Percentiles rank a stretch among this genome's conserved stretches.
These are phyloP conservation scores for Metarhizium humberi DNA, from an alignment of 2,329 filamentous ascomycete genomes.

Conservation along the genomic window DNA sequence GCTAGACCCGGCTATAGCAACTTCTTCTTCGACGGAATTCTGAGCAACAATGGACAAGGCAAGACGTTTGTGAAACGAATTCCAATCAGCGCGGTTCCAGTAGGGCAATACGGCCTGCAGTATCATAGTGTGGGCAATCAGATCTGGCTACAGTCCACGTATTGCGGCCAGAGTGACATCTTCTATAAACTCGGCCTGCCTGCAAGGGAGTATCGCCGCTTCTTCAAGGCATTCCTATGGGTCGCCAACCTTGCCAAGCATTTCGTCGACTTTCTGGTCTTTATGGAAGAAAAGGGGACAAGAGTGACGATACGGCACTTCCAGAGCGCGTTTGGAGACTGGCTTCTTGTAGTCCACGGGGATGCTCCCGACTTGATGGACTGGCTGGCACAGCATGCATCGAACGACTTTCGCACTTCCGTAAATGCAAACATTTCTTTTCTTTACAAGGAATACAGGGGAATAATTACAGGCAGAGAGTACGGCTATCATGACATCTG, in stretches of 20 bases:
- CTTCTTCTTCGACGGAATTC: constrained; percentile 51
- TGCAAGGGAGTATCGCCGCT: constrained; percentile 50
- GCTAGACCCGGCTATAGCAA: constrained; percentile 21
- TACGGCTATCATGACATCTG: constrained; percentile 38
- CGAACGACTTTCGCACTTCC: constrained; percentile 52
- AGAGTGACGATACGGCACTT: constrained; percentile 49
- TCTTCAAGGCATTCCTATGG: constrained; percentile 58
- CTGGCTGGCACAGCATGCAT: constrained; percentile 44
- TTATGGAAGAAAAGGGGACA: constrained; percentile 17
- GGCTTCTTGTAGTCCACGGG: constrained; percentile 40
- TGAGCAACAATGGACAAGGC: constrained; percentile 32
- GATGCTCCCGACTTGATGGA: constrained; percentile 28
- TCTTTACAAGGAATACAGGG: constrained; percentile 54
- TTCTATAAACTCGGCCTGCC: constrained; percentile 58
- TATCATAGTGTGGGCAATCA: constrained; percentile 37
- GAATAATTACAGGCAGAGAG: constrained; percentile 28
- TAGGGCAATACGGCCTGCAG: constrained; percentile 55
- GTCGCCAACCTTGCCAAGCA: constrained; percentile 62
- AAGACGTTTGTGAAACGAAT: constrained; percentile 45
- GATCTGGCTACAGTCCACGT: constrained; percentile 55
- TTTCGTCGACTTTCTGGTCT: constrained; percentile 54
- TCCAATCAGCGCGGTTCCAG: constrained; percentile 47
- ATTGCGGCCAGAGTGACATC: constrained; percentile 31
- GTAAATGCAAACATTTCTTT: constrained; percentile 53
- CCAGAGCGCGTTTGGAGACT: constrained; percentile 42